phyloP scores from a whole-genome alignment of 345 rosid genomes.

The sweet orange (Citrus sinensis) region DNA sequence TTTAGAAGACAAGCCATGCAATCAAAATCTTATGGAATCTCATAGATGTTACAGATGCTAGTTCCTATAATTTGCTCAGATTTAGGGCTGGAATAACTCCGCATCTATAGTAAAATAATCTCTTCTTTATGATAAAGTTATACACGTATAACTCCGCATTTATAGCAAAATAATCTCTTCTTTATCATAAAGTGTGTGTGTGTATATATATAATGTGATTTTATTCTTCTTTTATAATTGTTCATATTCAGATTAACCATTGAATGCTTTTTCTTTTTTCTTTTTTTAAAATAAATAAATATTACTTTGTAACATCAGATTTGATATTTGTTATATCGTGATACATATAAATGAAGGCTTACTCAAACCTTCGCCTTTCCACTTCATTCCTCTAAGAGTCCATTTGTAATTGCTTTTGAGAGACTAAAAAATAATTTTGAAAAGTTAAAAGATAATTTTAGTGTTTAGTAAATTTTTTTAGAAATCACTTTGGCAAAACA shows the following conservation, averaged over 20 bases:
- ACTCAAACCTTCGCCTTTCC: conserved; percentile 1
- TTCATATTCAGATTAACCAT: neutral
- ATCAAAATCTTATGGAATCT: conserved; percentile 10
- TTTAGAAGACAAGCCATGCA: neutral
- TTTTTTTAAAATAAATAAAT: too few species aligned
- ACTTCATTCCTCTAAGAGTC: neutral
- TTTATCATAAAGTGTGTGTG: conserved; percentile 6
- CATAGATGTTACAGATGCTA: conserved; percentile 2
- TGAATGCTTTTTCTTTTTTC: neutral
- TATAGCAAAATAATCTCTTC: neutral
- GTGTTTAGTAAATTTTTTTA: too few species aligned
- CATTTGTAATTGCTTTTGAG: fast-evolving
- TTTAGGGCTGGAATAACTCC: neutral
- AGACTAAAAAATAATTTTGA: too few species aligned
- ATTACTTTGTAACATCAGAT: neutral
- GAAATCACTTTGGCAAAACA: too few species aligned
- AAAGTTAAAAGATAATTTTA: too few species aligned
- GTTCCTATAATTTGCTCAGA: neutral
- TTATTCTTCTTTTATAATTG: neutral
- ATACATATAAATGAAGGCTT: neutral
- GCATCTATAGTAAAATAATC: neutral
- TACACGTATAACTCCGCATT: neutral
- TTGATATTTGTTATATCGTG: neutral
- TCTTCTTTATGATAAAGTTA: conserved; percentile 12
- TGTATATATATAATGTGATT: conserved; percentile 3